Evolutionary conservation across 768 basidiomycete species (phyloP), one percentile per base, ranked within the genome.

Genomic region (Lyophyllum decastes): DNA sequence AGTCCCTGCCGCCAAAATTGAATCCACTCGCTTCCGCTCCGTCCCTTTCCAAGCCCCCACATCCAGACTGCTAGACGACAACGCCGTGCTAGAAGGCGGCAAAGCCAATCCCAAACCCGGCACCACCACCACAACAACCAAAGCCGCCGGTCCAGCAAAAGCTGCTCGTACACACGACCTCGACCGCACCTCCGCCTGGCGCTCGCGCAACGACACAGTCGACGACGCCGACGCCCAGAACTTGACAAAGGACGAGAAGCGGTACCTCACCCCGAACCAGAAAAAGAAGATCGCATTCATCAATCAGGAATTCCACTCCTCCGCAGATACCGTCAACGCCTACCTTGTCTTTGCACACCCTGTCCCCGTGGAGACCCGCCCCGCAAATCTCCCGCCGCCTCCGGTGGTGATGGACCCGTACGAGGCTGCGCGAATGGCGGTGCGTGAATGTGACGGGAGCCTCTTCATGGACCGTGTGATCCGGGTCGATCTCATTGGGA

Each of bases 241-340:
- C 16, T 12, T 38, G 8, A 38, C 79, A 59, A 70, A 71, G 12
- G 79, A 82, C 54, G 79, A 82, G 51, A 89, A 93, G 69, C 77
- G 77, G 35, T 92, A 84, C 70, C 82, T 97, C 50, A 92, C 84
- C 7, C 82, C 92, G 0, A 82, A 81, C 50, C 91, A 97, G 73
- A 98, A 96, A 78, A 92, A 95, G 75, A 91, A 88, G 61, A 85
- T 98, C 52, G 92, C 94, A 0, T 97, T 95, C 71, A 97, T 98
- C 70, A 92, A 94, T 68, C 87, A 88, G 53, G 93, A 96, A 64
- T 85, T 98, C 66, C 94, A 98, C 72, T 77, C 86, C 2, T 80
- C 83, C 33, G 87, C 88, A 4, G 86, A 85, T 63, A 80, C 84
- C 17, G 83, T 92, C 57, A 92, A 95, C 66, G 92, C 93, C 0